Evolutionary conservation across 352 stramenopile species (phyloP).

Genomic region (Hyaloperonospora arabidopsidis): DNA sequence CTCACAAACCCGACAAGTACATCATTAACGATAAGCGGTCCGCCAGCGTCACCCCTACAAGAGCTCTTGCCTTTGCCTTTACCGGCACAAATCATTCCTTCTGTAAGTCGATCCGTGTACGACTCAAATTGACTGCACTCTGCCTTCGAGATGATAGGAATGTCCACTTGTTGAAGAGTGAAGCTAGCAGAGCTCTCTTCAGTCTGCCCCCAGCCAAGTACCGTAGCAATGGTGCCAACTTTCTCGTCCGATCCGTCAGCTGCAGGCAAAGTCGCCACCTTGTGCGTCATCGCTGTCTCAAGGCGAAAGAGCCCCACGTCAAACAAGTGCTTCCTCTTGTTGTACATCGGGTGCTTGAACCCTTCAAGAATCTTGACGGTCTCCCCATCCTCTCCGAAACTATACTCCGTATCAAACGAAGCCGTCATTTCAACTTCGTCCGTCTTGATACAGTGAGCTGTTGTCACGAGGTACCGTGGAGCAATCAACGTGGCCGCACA

Average conservation of each 20-base stretch:
- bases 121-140: conserved; percentile 33
- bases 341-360: conserved; percentile 23
- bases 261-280: conserved; percentile 29
- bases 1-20: conserved; percentile 52
- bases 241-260: conserved; percentile 43
- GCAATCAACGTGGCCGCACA: conserved; percentile 58
- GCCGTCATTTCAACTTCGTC: conserved; percentile 20
- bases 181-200: conserved; percentile 24
- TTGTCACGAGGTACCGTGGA: conserved; percentile 56
- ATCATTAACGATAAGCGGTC: conserved; percentile 40
- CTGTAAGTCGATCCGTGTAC: conserved; percentile 46
- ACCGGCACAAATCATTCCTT: conserved; percentile 56
- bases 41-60: conserved; percentile 57
- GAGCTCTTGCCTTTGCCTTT: conserved; percentile 38
- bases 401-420: conserved; percentile 21
- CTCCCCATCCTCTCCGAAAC: conserved; percentile 20
- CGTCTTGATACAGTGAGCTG: conserved; percentile 57
- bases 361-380: conserved; percentile 20
- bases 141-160: conserved; percentile 46
- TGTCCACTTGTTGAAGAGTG: conserved; percentile 43
- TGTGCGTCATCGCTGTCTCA: conserved; percentile 28
- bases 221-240: conserved; percentile 39
- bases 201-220: conserved; percentile 53
- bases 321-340: conserved; percentile 23
- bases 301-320: conserved; percentile 54